phyloP scores from a whole-genome alignment of 371 early-diverging fungal species.

The Mucor ambiguus region DNA sequence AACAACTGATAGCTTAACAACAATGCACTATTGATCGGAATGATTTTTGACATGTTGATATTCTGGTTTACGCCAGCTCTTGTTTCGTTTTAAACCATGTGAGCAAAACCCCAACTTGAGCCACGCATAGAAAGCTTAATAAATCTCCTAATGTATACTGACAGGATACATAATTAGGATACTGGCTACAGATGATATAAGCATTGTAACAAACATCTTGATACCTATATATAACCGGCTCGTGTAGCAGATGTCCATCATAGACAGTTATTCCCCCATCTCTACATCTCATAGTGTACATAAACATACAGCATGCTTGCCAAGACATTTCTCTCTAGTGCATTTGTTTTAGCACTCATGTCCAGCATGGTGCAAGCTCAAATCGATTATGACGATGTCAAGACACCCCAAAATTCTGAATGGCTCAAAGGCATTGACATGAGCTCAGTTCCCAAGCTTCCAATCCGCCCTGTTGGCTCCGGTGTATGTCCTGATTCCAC shows the following conservation, averaged over 20 bases:
- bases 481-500: conserved; percentile 35
- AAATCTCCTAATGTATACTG: not conserved
- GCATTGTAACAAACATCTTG: not conserved
- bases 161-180: not conserved
- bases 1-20: not conserved
- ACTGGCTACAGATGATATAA: not conserved
- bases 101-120: not conserved
- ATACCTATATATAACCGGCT: not conserved
- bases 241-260: not conserved
- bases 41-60: not conserved
- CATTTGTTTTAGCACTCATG: conserved; percentile 3
- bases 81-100: not conserved
- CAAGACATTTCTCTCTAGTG: not conserved
- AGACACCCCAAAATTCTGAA: conserved; percentile 50
- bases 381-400: not conserved
- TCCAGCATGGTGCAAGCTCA: conserved; percentile 1
- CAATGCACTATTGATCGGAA: not conserved
- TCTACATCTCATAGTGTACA: not conserved
- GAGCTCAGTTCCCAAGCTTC: conserved; percentile 24
- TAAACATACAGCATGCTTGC: not conserved
- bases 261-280: not conserved
- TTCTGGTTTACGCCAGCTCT: conserved; percentile 2
- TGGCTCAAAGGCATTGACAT: conserved; percentile 62
- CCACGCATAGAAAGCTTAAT: not conserved
- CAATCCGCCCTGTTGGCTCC: conserved; percentile 40